Evolutionary conservation across 805 yeast genomes (phyloP).

Genomic region (Myxozyma lipomycoides): DNA sequence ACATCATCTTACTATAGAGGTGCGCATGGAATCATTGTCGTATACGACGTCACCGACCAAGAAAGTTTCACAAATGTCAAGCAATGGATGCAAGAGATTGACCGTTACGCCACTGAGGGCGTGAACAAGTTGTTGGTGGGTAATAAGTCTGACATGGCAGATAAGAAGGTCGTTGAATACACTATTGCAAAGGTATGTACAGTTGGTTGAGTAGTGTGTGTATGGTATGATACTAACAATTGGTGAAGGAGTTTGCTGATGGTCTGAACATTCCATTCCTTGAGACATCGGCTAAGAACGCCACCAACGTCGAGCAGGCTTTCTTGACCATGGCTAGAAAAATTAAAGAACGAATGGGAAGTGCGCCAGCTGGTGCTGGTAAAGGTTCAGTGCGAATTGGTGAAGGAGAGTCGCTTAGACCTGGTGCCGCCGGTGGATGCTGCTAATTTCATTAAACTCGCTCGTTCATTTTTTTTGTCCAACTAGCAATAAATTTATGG

Average conservation of each 20-base stretch:
- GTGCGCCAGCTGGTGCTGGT: slow-evolving; percentile 47
- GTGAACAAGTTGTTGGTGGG: slow-evolving; percentile 95
- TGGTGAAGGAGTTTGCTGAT: slow-evolving; percentile 76
- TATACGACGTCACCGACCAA: slow-evolving; percentile 96
- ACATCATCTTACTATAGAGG: slow-evolving; percentile 97
- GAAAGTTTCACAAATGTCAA: slow-evolving; percentile 82
- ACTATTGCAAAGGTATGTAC: slow-evolving; percentile 66
- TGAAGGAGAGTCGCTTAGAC: slow-evolving; percentile 41
- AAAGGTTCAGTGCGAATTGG: slow-evolving; percentile 43
- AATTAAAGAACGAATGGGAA: slow-evolving; percentile 85
- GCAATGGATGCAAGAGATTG: slow-evolving; percentile 98
- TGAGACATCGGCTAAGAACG: slow-evolving; percentile 92
- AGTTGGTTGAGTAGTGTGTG: slow-evolving; percentile 66
- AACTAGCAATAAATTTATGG: slow-evolving; percentile 14
- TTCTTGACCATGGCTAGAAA: slow-evolving; percentile 98
- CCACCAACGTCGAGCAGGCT: slow-evolving; percentile 97
- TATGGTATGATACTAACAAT: slow-evolving; percentile 63
- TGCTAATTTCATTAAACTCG: slow-evolving; percentile 41
- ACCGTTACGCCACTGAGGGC: slow-evolving; percentile 96
- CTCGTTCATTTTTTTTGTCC: slow-evolving; percentile 27
- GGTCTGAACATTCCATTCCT: slow-evolving; percentile 89
- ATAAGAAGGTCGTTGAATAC: slow-evolving; percentile 92
- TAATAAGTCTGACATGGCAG: slow-evolving; percentile 90
- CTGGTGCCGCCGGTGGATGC: slow-evolving; percentile 41
- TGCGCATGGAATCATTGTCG: slow-evolving; percentile 97